A percentile compares a stretch with the other conserved stretches of the same genome.
phyloP scores from a whole-genome alignment of 2,329 filamentous ascomycete species.

The Pestalotiopsis sp. region DNA sequence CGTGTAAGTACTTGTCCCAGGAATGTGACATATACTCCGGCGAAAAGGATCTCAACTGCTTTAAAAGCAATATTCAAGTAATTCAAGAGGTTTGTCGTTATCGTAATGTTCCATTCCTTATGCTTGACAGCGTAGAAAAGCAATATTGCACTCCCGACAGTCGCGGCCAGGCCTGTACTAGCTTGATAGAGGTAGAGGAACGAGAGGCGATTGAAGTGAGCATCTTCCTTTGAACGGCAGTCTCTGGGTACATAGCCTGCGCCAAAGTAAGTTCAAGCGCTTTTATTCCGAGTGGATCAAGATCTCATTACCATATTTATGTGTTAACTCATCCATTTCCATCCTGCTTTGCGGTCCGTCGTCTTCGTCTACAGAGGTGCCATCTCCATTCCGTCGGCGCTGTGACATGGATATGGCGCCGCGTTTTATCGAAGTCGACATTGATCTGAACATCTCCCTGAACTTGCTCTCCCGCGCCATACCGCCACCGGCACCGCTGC shows the following conservation, averaged over 20 bases:
- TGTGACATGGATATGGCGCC: background rate
- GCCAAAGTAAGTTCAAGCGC: no score
- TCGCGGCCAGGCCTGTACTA: background rate
- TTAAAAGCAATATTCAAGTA: background rate
- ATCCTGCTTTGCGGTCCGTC: background rate
- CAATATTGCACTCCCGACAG: background rate
- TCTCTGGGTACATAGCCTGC: background rate
- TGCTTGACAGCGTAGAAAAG: background rate
- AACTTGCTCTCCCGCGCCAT: slow-evolving; percentile 1
- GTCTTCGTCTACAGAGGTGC: background rate
- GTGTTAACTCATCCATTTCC: background rate
- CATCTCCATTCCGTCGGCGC: background rate
- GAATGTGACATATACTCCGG: background rate
- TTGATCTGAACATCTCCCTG: slow-evolving; percentile 1
- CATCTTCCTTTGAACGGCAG: slow-evolving; percentile 1
- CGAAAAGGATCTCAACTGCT: background rate
- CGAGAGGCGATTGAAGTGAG: background rate
- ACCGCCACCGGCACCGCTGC: no score
- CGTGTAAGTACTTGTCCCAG: background rate
- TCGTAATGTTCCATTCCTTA: background rate
- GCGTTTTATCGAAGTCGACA: background rate
- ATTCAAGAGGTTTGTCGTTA: background rate
- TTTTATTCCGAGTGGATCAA: no score
- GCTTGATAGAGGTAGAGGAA: slow-evolving; percentile 3
- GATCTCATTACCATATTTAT: background rate